Evolutionary conservation across 495 filamentous ascomycete genomes (phyloP).

Genomic region (Symbiotaphrina buchneri): DNA sequence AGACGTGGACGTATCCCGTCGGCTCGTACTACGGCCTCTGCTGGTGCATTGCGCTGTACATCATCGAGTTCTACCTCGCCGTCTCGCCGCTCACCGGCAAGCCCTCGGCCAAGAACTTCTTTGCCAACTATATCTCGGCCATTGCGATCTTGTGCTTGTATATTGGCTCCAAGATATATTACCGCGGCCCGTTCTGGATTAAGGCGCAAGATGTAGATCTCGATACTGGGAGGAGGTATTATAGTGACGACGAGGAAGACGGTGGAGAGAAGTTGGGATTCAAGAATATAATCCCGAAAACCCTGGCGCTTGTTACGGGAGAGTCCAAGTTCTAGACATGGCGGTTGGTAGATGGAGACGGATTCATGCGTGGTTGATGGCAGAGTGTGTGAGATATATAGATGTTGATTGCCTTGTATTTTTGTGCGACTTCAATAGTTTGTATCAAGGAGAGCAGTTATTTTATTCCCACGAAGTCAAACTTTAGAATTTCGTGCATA

Average conservation of each 20-base stretch:
- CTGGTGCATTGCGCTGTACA: conserved; percentile 10
- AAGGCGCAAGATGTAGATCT: conserved; percentile 7
- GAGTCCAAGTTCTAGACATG: too few relatives aligned
- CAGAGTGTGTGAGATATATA: too few relatives aligned
- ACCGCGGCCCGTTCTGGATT: conserved; percentile 8
- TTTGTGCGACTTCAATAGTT: too few relatives aligned
- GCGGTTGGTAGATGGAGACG: too few relatives aligned
- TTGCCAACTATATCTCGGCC: conserved; percentile 9
- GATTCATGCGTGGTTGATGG: too few relatives aligned
- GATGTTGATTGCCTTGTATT: too few relatives aligned
- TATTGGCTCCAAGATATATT: conserved; percentile 8
- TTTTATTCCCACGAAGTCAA: too few relatives aligned
- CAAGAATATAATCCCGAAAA: too few relatives aligned
- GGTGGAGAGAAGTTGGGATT: too few relatives aligned
- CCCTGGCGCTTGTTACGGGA: too few relatives aligned
- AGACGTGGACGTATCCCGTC: conserved; percentile 9
- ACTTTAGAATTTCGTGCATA: too few relatives aligned
- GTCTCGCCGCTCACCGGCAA: conserved; percentile 8
- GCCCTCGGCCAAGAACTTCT: conserved; percentile 7
- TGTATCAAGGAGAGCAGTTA: too few relatives aligned
- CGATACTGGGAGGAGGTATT: conserved; percentile 8
- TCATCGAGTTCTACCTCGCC: conserved; percentile 9
- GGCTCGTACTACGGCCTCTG: conserved; percentile 9
- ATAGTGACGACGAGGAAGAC: conserved; percentile 1
- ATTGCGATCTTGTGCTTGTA: conserved; percentile 8